These are phyloP conservation scores for Kuraishia capsulata DNA, from an alignment of 805 yeast species.

Conservation along the genomic window DNA sequence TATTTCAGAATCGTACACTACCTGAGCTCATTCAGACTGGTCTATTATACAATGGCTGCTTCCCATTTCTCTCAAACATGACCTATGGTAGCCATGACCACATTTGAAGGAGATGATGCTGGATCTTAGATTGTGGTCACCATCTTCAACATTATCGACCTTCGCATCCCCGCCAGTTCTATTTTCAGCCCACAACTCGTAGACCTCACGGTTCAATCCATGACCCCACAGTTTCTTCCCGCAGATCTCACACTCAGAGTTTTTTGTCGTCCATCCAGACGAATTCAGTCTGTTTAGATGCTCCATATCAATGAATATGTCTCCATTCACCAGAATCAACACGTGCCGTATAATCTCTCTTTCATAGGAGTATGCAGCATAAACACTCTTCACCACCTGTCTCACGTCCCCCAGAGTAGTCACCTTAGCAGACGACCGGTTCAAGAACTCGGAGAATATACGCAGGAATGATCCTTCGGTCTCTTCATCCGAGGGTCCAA, in stretches of 20 bases:
- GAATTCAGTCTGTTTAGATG: constrained; percentile 29
- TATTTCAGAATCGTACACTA: no score
- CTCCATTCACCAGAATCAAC: constrained; percentile 45
- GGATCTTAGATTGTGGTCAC: constrained; percentile 5
- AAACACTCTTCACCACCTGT: constrained; percentile 51
- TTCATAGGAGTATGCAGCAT: constrained; percentile 57
- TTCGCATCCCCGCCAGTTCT: constrained; percentile 6
- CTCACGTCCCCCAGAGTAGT: constrained; percentile 54
- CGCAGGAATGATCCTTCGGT: constrained; percentile 32
- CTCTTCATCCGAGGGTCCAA: background rate
- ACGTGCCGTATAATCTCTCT: constrained; percentile 42
- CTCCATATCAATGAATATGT: constrained; percentile 39
- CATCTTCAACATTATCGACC: no score
- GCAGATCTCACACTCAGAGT: constrained; percentile 64
- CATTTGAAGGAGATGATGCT: constrained; percentile 52
- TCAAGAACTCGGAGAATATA: constrained; percentile 47
- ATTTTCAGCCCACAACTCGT: constrained; percentile 9
- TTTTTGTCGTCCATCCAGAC: constrained; percentile 55
- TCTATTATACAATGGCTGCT: constrained; percentile 12
- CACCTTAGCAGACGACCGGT: constrained; percentile 33
- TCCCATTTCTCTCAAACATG: constrained; percentile 45
- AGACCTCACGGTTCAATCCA: constrained; percentile 37
- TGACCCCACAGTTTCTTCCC: constrained; percentile 68
- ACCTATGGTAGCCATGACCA: constrained; percentile 54
- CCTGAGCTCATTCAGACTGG: no score